Evolutionary conservation across 2,329 filamentous ascomycete genomes (phyloP), one percentile per base, ranked within the genome.

Genomic region (Fonsecaea pugnacius): DNA sequence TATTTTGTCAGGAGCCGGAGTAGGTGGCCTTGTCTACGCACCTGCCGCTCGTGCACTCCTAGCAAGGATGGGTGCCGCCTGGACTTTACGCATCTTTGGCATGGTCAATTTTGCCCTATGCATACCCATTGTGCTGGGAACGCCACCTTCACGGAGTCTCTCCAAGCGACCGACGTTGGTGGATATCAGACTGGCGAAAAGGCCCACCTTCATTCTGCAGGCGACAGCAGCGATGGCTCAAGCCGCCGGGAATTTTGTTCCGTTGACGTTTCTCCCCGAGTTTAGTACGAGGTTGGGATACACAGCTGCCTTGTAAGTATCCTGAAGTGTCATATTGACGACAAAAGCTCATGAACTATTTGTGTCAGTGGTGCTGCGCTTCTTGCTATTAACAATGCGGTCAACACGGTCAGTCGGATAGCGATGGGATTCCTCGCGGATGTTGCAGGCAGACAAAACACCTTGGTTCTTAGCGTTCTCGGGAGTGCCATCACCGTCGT

Each of bases 1-100:
- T 57, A 79, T 82, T 0, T 81, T 85, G 1, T 81, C 84, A 1
- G 87, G 85, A 0, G 83, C 82, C 30, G 87, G 87, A 0, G 66
- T 88, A 0, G 87, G 86, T 1, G 87, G 86, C 0, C 72, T 89
- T 10, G 76, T 83, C 0, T 89, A 87, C 70, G 75, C 77, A 3
- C 75, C 76, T 1, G 71, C 72, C 0, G 69, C 76, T 24, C 70
- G 72, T 24, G 69, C 69, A 0, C 69, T 76, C 18, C 74, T 78
- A 35, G 64, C 69, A 8, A 67, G 62, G 1, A 65, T 78, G 5
- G 77, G 76, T 2, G 77, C 77, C 60, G 75, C 77, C 4, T 77
- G 76, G 62, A 74, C 75, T 0, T 71, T 79, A 12, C 72, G 77
- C 30, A 56, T 61, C 21, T 64, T 68, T 33, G 66, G 66, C 8